Base-by-base conservation (phyloP, 192 early-diverging fungal species). In the Podila horticola region DNA sequence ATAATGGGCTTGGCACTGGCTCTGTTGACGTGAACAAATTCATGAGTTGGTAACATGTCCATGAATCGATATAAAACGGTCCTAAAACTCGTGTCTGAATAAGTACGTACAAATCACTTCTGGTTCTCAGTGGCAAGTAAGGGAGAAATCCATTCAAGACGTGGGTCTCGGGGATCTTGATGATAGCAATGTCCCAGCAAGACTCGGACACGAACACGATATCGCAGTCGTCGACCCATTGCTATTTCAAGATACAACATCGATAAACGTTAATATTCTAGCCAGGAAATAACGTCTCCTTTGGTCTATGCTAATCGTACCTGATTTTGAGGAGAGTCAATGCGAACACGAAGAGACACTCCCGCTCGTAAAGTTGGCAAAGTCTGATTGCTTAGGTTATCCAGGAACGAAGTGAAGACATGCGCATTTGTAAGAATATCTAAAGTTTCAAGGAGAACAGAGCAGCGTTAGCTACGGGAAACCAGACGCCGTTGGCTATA, bases 381-480 rank as follows among this genome's bases (percentile, higher is more conserved):
- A 22, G 82, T 76, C 5, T 74, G 24, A 33, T 69, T 75, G 28
- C 69, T 73, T 28, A 76, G 69, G 36, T 76, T 76, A 24, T 83
- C 82, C 69, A 83, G 60, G 28, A 83, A 83, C 20, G 74, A 75
- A 1, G 74, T 73, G 45, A 83, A 83, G n/a, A 83, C 74, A 58
- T 83, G 82, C 0, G 82, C 82, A 28, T 75, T 83, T 20, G 82
- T 83, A 20, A 83, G 66, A 36, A 83, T 83, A 36, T 83, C 82
- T 83, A 62, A 10, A 24, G 9, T 29, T 11, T 26, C 34, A 5
- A 66, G 5, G 55, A 67, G 20, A 0, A 34, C 26, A 19, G 36
- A 58, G 3, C 49, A 20, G n/a, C 13, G 28, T 36, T 34, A 26
- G 28, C 15, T 61, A 19, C 33, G 30, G 22, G 12, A 19, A 61